Evolutionary conservation across 225 moss, liverwort and hornwort genomes (phyloP), one percentile per base, ranked within the genome.

Genomic region (Marchantia polymorpha): DNA sequence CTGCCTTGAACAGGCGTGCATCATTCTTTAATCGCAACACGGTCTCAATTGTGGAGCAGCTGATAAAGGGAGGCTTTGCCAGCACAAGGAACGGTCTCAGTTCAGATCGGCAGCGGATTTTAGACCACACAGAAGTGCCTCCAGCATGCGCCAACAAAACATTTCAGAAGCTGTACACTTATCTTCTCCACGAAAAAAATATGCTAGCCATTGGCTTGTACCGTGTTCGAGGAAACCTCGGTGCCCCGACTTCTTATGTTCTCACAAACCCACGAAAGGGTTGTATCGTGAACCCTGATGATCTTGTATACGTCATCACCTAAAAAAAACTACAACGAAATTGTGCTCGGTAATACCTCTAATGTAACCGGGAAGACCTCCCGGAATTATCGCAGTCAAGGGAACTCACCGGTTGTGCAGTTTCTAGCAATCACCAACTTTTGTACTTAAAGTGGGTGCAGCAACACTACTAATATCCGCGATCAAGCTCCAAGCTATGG

Each of bases 21-120:
- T 86, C 92, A 31, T 95, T 95, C 77, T 92, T 92, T 80, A 95
- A 95, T 84, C 88, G 81, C 53, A 93, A 95, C 85, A 92, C 95
- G 16, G 51, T 90, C 14, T 86, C 90, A 39, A 90, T 95, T 10
- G 91, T 93, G 90, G 93, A 91, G 79, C 95, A 95, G 80, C 73
- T 95, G 48, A 80, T 93, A 25, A 89, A 88, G 81, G 95, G 95
- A 69, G 87, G 87, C 11, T 88, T 80, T 47, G 59, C 82, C 31
- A 49, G 52, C 51, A 85, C 80, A 1, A 75, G 81, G 52, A 83
- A 85, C 46, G 87, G 87, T 8, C 63, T 88, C 6, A 88, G 83
- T 81, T 69, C 70, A 55, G 87, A 84, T 69, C 82, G 90, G 22
- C 81, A 75, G 39, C 88, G 92, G 10, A 76, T 70, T n/a, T 81